A percentile compares a stretch with the other conserved stretches of the same genome.
phyloP scores from a whole-genome alignment of 352 stramenopile genomes.

The Phytophthora colocasiae region DNA sequence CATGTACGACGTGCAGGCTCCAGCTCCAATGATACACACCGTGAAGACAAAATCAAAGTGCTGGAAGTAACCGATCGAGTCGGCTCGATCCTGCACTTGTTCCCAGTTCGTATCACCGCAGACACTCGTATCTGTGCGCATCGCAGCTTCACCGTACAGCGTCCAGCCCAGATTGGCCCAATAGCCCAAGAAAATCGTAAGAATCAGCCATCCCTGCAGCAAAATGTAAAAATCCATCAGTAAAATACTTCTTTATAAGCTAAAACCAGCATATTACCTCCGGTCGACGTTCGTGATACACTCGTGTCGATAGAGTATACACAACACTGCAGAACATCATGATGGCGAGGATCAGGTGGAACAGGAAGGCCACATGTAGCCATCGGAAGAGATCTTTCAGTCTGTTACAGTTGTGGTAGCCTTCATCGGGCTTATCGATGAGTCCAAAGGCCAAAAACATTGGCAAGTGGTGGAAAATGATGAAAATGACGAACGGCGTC shows the following conservation, averaged over 20 bases:
- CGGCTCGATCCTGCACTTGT: conserved; percentile 59
- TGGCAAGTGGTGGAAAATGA: conserved; percentile 71
- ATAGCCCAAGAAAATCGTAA: conserved; percentile 68
- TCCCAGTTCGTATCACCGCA: conserved; percentile 61
- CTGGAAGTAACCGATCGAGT: conserved; percentile 68
- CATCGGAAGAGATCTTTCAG: conserved; percentile 66
- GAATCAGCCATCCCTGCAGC: conserved; percentile 55
- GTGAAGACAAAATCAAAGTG: conserved; percentile 79
- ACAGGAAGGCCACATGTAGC: conserved; percentile 58
- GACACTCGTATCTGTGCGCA: conserved; percentile 56
- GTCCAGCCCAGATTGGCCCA: conserved; percentile 60
- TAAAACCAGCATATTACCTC: conserved; percentile 39
- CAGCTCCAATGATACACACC: conserved; percentile 41
- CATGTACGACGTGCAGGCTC: conserved; percentile 66
- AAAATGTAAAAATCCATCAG: conserved; percentile 6
- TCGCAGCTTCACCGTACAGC: conserved; percentile 61
- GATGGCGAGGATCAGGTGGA: conserved; percentile 51
- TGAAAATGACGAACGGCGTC: conserved; percentile 59
- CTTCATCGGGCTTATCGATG: conserved; percentile 44
- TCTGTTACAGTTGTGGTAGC: conserved; percentile 49
- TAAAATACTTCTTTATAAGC: not conserved
- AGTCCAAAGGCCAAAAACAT: conserved; percentile 64
- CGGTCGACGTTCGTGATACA: conserved; percentile 62
- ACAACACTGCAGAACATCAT: conserved; percentile 49
- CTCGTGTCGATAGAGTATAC: conserved; percentile 58